Evolutionary conservation across 164 flowering plant genomes (phyloP).

Genomic region (Stephania yunnanensis): DNA sequence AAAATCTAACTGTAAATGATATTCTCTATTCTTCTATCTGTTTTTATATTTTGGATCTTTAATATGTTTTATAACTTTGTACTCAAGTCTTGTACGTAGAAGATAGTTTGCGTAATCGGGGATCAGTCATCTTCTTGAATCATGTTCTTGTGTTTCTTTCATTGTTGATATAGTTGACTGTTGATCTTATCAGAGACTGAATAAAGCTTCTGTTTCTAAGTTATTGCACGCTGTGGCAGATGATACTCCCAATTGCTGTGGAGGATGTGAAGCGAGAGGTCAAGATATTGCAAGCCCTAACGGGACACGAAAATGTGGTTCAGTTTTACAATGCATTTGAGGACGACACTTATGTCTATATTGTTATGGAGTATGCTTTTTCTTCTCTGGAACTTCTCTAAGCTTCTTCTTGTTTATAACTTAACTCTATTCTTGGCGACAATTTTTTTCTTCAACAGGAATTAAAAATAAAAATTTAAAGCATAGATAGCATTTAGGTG

Average conservation of each 20-base stretch:
- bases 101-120: neutral
- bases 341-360: constrained; percentile 80
- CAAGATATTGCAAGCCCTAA: constrained; percentile 72
- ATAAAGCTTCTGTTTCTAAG: neutral
- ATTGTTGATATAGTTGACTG: neutral
- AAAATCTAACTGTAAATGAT: neutral
- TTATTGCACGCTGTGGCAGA: constrained; percentile 47
- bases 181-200: neutral
- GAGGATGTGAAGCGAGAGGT: constrained; percentile 99
- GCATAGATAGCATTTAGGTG: neutral
- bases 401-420: neutral
- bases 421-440: neutral
- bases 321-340: constrained; percentile 89
- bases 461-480: too few relatives aligned
- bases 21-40: too few relatives aligned
- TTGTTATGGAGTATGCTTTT: constrained; percentile 88
- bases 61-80: too few relatives aligned
- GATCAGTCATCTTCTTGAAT: neutral
- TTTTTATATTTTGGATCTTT: neutral
- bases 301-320: constrained; percentile 97
- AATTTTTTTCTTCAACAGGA: neutral
- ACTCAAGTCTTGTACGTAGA: neutral
- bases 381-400: constrained; percentile 2
- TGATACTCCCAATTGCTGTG: constrained; percentile 94
- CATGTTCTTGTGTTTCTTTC: neutral